phyloP scores from a whole-genome alignment of 805 yeast genomes.

The Kurtzmaniella cleridarum region DNA sequence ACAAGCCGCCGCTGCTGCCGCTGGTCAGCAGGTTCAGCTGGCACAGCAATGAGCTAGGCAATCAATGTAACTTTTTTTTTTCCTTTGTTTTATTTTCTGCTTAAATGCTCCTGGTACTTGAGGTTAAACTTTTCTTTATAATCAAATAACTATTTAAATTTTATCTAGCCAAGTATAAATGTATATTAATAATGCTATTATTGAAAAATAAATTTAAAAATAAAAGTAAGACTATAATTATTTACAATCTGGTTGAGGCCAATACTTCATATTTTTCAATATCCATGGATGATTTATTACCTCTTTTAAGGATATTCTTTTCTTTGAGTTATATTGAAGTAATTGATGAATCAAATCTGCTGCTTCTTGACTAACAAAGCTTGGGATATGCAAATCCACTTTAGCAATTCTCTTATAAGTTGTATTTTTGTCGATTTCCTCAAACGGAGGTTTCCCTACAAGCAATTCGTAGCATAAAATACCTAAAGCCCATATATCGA shows the following conservation, averaged over 20 bases:
- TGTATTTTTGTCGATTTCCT: constrained; percentile 67
- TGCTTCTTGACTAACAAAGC: constrained; percentile 66
- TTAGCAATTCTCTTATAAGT: constrained; percentile 77
- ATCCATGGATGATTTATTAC: constrained; percentile 86
- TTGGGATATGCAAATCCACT: constrained; percentile 73
- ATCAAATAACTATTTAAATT: neutral
- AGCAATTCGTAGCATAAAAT: constrained; percentile 79
- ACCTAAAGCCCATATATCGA: constrained; percentile 93
- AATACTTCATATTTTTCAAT: constrained; percentile 50
- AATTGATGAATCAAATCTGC: constrained; percentile 63
- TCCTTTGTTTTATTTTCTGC: no score
- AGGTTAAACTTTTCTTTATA: neutral
- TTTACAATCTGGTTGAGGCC: constrained; percentile 38
- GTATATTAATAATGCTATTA: neutral
- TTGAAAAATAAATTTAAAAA: no score
- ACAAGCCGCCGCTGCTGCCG: constrained; percentile 10
- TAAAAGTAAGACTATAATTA: no score
- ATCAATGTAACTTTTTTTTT: no score
- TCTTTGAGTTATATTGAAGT: constrained; percentile 62
- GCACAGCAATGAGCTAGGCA: neutral
- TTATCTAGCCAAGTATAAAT: neutral
- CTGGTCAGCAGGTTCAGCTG: neutral
- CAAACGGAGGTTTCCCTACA: constrained; percentile 90
- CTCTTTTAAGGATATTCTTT: constrained; percentile 56
- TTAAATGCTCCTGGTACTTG: neutral